Conservation (phyloP, 2,329 filamentous ascomycete species). For the Trematosphaeria pertusa region DNA sequence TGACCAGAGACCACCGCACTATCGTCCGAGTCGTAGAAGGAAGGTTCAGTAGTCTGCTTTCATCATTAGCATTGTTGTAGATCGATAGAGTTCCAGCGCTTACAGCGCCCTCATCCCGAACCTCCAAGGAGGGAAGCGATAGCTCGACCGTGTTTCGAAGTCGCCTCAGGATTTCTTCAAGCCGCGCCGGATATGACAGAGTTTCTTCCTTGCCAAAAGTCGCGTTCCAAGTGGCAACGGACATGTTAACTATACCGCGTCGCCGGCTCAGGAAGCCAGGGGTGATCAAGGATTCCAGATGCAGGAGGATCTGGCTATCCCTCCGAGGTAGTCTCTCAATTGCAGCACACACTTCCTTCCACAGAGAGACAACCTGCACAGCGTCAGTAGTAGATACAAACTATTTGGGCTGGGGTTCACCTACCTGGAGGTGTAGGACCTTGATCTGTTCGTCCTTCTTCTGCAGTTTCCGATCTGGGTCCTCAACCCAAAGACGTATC, state of each 20-base stretch:
- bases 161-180: conserved; percentile 68
- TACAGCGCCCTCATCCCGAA: conserved; percentile 47
- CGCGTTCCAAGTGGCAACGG: conserved; percentile 71
- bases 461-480: conserved; percentile 51
- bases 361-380: conserved; percentile 44
- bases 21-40: conserved; percentile 51
- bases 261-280: conserved; percentile 62
- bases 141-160: conserved; percentile 64
- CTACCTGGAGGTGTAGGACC: conserved; percentile 33
- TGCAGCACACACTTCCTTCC: conserved; percentile 56
- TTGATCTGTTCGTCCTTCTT: conserved; percentile 26
- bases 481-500: conserved; percentile 69
- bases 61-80: conserved; percentile 43
- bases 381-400: conserved; percentile 18
- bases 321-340: conserved; percentile 66
- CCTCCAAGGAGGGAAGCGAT: conserved; percentile 56
- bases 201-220: conserved; percentile 68
- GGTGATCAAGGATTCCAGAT: conserved; percentile 59
- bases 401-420: conserved; percentile 12
- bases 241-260: conserved; percentile 57
- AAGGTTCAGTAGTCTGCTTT: conserved; percentile 23
- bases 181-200: conserved; percentile 68
- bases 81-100: conserved; percentile 48
- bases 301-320: conserved; percentile 62
- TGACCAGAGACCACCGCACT: conserved; percentile 8